Evolutionary conservation across 352 stramenopile species (phyloP).

Genomic region (Pythium phragmiticola): DNA sequence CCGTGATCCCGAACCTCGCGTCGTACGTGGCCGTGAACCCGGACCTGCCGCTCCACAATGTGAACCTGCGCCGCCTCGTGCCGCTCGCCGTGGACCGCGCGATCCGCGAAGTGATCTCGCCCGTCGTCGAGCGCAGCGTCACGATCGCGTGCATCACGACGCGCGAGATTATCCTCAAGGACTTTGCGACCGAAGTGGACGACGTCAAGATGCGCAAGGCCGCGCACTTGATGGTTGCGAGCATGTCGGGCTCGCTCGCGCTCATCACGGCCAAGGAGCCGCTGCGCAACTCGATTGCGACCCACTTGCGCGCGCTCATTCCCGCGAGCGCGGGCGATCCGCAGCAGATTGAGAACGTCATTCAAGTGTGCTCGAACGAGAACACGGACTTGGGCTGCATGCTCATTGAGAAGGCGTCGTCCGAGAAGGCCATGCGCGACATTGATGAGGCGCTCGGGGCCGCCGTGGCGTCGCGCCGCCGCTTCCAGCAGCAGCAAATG

Average conservation of each 20-base stretch:
- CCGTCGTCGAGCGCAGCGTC: constrained; percentile 97
- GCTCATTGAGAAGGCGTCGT: constrained; percentile 99
- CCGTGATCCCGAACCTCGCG: constrained; percentile 97
- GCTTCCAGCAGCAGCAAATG: constrained; percentile 79
- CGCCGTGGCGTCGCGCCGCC: constrained; percentile 80
- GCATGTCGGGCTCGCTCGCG: constrained; percentile 96
- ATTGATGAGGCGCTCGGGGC: constrained; percentile 94
- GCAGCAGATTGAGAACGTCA: constrained; percentile 95
- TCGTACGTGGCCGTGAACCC: constrained; percentile 98
- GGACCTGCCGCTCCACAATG: constrained; percentile 91
- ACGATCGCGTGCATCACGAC: constrained; percentile 99
- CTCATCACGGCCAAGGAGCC: constrained; percentile 98
- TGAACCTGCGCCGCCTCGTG: constrained; percentile 95
- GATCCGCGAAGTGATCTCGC: constrained; percentile 99
- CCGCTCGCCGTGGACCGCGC: constrained; percentile 96
- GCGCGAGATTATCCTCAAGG: constrained; percentile 97
- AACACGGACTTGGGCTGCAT: constrained; percentile 99
- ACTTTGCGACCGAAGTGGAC: constrained; percentile 97
- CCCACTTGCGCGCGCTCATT: constrained; percentile 93
- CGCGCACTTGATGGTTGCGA: constrained; percentile 97
- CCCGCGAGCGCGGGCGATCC: constrained; percentile 80
- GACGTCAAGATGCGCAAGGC: constrained; percentile 97
- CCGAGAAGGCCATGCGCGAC: constrained; percentile 97
- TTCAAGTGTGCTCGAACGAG: constrained; percentile 96
- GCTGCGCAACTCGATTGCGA: constrained; percentile 97